Evolutionary conservation across 2,329 filamentous ascomycete genomes (phyloP), one percentile per base, ranked within the genome.

Genomic region (Colletotrichum tamarilloi): DNA sequence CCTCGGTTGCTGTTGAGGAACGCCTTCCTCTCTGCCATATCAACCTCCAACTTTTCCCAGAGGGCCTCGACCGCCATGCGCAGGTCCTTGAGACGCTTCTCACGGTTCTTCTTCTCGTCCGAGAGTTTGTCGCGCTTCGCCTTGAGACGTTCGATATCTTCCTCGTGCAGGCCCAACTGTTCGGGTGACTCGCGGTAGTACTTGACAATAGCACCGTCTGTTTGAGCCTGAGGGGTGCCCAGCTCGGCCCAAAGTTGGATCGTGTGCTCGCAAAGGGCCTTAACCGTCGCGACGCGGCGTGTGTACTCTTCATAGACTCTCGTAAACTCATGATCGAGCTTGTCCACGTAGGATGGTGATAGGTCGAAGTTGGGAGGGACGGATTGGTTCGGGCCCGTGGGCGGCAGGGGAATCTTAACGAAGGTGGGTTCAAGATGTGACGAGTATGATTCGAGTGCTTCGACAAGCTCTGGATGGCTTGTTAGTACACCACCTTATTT

Each of bases 281-380:
- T 91, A 16, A 98, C 95, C 0, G 90, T 91, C 35, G 89, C 89
- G 57, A 98, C 88, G 60, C 97, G 94, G 76, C 92, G 93, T 56
- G 92, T 95, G 84, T 98, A 99, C 85, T 99, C 97, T 79, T 98
- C 95, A 83, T 98, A 98, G 24, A 99, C 94, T 73, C 95, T 91
- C 12, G 94, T 95, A 80, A 98, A 99, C 83, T 99, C 97, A 67
- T 89, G 88, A 81, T 99, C 96, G 24, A 99, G 90, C 70, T 92
- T 92, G 74, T 94, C 91, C 66, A 98, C 94, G 79, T 98, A 99
- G 5, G 92, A 88, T 0, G 94, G 92, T 0, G 96, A 98, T n/a
- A 99, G 91, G 79, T 98, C 95, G 81, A 99, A 98, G 65, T 89
- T 93, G 3, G 95, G 91, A 1, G 95, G 91, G 52, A 97, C 88